These are phyloP conservation scores for Trametes cubensis DNA, from an alignment of 768 basidiomycete species.

Conservation along the genomic window DNA sequence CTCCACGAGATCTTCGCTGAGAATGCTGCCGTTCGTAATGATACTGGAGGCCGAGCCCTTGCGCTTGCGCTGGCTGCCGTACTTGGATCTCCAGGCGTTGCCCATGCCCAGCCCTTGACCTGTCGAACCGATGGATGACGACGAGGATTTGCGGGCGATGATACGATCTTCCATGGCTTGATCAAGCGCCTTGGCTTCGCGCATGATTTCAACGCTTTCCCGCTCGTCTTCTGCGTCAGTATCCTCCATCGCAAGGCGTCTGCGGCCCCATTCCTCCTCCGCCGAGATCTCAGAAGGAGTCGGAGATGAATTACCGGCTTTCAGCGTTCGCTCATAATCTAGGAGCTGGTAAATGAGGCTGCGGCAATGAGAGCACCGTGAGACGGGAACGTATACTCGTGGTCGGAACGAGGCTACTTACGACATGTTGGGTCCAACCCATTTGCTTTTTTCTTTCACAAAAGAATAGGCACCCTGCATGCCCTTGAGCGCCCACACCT, in stretches of 20 bases:
- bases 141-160: constrained; percentile 71
- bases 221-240: constrained; percentile 52
- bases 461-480: constrained; percentile 91
- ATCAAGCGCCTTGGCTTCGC: constrained; percentile 81
- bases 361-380: constrained; percentile 5
- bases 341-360: constrained; percentile 93
- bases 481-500: constrained; percentile 78
- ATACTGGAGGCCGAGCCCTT: constrained; percentile 77
- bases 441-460: constrained; percentile 87
- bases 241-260: constrained; percentile 63
- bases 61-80: constrained; percentile 61
- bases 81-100: constrained; percentile 64
- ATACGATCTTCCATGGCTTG: constrained; percentile 87
- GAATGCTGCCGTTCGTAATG: constrained; percentile 63
- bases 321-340: constrained; percentile 83
- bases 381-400: constrained; percentile 21
- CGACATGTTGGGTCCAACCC: constrained; percentile 94
- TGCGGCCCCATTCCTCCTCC: constrained; percentile 81
- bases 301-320: constrained; percentile 50
- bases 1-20: constrained; percentile 82
- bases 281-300: constrained; percentile 58
- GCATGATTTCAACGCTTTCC: constrained; percentile 62
- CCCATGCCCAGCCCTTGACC: constrained; percentile 63
- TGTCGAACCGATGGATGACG: constrained; percentile 59
- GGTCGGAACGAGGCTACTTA: constrained; percentile 46